Base-by-base conservation (phyloP, 1,139 yeast genomes). In the Suhomyces atakaporum region DNA sequence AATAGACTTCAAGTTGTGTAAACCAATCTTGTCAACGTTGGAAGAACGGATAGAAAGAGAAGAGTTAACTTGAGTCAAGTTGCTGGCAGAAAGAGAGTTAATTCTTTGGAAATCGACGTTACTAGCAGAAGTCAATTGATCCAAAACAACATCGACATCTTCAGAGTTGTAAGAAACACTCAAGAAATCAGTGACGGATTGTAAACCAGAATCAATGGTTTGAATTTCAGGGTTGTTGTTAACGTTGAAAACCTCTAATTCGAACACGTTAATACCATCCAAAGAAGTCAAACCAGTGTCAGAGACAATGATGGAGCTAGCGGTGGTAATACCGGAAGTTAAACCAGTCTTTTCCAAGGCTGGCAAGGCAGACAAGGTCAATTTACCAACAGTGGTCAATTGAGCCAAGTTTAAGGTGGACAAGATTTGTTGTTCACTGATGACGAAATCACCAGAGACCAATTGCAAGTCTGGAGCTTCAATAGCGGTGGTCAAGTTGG, bases 121-220 rank as follows among this genome's bases (percentile, higher is more conserved):
- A 76, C 85, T 84, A 50, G 96, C 97, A 80, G 88, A 77, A 46
- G 73, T 56, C 64, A 92, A 80, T 57, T 75, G 65, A 62, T 83
- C 80, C 52, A 90, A 85, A 45, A 66, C 51, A 51, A 82, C 83
- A 48, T 79, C 81, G 45, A 84, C 84, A 45, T 77, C 69, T 46
- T 81, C 82, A 57, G 95, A 86, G 73, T 92, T 92, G 75, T 77
- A 84, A 47, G 96, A 79, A 60, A 92, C 81, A 53, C 83, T 80
- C 57, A 92, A 73, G 48, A 80, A 63, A 62, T 79, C 79, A 47
- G 92, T 78, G 48, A 89, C 95, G 47, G 82, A 68, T 63, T 79
- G 66, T 63, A 92, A 79, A 51, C 81, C 81, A 36, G 90, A 80
- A 61, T 84, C 79, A 54, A 84, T 75, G 45, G 85, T 67, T 53